Evolutionary conservation across 2,329 filamentous ascomycete genomes (phyloP), one percentile per base, ranked within the genome.

Genomic region (Metarhizium sp.): DNA sequence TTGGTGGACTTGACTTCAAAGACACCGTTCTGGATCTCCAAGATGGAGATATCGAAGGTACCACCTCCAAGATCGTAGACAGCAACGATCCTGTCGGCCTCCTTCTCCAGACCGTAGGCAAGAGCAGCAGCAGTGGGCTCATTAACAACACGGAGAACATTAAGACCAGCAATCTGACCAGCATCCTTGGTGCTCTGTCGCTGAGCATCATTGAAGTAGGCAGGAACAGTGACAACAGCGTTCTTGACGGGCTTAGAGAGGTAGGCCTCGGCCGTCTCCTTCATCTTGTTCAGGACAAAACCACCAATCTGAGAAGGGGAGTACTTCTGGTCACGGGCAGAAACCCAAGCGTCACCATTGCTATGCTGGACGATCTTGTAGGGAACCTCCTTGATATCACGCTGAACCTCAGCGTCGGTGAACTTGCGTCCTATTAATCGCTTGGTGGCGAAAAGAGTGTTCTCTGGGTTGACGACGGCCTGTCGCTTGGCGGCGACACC

Each of bases 1-100:
- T 96, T 96, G 79, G 92, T 97, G 18, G 92, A 95, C 84, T 96
- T 96, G 75, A 97, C 92, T 80, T 96, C 92, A 73, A 97, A 97
- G 55, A 97, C 92, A 74, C 92, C 92, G 75, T 91, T 91, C 78
- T 96, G 91, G 70, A 97, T 96, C 78, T 96, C 91, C 16, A 97
- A 87, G 60, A 96, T 86, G 61, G 92, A 96, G 75, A 97, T 95
- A 90, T 97, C 92, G 77, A 97, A 97, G 65, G 92, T 97, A 84
- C 92, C 92, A 84, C 92, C 92, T 78, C 92, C 92, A 67, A 97
- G 83, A 87, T 97, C 92, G 80, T 95, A 97, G 72, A 97, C 92
- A 65, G 92, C 91, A 67, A 96, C 88, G 59, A 96, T 78, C 62
- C 88, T 84, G 78, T 96, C 91, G 60, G 85, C 82, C 73, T 94